Evolutionary conservation across 768 basidiomycete species (phyloP).

Genomic region (Antrodiella citrinella): DNA sequence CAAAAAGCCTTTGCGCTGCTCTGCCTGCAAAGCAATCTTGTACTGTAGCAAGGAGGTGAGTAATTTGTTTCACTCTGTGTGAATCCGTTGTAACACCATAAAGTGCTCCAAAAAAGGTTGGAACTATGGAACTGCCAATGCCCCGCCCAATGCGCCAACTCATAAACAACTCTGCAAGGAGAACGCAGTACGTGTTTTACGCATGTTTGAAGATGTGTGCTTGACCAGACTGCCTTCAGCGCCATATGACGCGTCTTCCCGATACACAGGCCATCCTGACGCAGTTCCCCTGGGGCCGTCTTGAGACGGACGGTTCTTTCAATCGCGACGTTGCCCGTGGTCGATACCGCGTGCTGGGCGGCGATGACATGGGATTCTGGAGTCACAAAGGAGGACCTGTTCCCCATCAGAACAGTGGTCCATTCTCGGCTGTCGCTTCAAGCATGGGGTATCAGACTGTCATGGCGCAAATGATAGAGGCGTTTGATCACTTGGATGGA

Average conservation of each 20-base stretch:
- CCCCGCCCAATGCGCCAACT: background rate
- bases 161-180: conserved; percentile 1
- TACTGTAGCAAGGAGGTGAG: conserved; percentile 1
- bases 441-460: background rate
- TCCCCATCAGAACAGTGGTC: conserved; percentile 16
- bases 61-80: background rate
- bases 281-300: conserved; percentile 35
- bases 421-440: no score
- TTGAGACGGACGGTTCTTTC: conserved; percentile 36
- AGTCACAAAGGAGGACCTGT: conserved; percentile 27
- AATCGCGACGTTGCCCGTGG: conserved; percentile 26
- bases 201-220: no score
- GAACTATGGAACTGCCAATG: background rate
- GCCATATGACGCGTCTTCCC: conserved; percentile 29
- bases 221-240: no score
- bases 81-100: background rate
- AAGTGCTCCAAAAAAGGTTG: background rate
- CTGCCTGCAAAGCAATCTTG: conserved; percentile 5
- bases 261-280: conserved; percentile 25
- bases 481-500: conserved; percentile 7
- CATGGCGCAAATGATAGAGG: background rate
- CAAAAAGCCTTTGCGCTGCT: conserved; percentile 3
- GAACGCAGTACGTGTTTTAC: background rate
- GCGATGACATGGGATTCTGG: conserved; percentile 34
- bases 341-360: conserved; percentile 30